A percentile compares a stretch with the other conserved stretches of the same genome.
Conservation (phyloP, 2,329 filamentous ascomycete species). For the Neocucurbitaria cava region DNA sequence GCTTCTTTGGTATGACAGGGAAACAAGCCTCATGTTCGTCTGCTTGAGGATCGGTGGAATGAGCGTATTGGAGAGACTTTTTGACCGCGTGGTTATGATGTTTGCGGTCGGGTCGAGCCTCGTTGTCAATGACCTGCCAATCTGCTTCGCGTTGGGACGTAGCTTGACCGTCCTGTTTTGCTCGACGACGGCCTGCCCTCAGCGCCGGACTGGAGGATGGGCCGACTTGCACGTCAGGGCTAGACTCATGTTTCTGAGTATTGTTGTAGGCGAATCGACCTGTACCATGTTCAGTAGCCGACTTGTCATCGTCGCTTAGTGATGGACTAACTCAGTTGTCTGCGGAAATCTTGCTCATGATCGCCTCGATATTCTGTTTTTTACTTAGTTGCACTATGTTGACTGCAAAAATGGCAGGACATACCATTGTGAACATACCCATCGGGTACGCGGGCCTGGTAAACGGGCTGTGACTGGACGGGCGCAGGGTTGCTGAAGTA, state of each 20-base stretch:
- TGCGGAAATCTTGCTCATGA: slow-evolving; percentile 1
- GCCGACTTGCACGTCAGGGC: slow-evolving; percentile 37
- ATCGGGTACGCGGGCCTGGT: background rate
- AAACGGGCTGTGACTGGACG: slow-evolving; percentile 9
- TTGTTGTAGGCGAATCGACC: slow-evolving; percentile 34
- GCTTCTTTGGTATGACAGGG: background rate
- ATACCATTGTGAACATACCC: background rate
- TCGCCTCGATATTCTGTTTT: slow-evolving; percentile 5
- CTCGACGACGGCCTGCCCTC: slow-evolving; percentile 43
- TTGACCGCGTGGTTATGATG: background rate
- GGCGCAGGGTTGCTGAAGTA: slow-evolving; percentile 6
- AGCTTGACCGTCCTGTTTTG: slow-evolving; percentile 2
- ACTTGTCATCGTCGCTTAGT: background rate
- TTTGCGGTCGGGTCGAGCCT: background rate
- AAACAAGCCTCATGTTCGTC: background rate
- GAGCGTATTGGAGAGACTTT: slow-evolving; percentile 1
- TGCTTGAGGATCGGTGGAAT: background rate
- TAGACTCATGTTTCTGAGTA: slow-evolving; percentile 25
- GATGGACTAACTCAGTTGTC: slow-evolving; percentile 13
- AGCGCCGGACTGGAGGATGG: slow-evolving; percentile 52
- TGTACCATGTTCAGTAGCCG: slow-evolving; percentile 5
- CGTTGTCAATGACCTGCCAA: background rate
- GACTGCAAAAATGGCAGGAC: background rate
- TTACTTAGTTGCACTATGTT: background rate
- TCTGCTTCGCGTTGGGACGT: background rate